Evolutionary conservation across 495 filamentous ascomycete species (phyloP), one percentile per base, ranked within the genome.

Genomic region (Chaetomium cochliodes): DNA sequence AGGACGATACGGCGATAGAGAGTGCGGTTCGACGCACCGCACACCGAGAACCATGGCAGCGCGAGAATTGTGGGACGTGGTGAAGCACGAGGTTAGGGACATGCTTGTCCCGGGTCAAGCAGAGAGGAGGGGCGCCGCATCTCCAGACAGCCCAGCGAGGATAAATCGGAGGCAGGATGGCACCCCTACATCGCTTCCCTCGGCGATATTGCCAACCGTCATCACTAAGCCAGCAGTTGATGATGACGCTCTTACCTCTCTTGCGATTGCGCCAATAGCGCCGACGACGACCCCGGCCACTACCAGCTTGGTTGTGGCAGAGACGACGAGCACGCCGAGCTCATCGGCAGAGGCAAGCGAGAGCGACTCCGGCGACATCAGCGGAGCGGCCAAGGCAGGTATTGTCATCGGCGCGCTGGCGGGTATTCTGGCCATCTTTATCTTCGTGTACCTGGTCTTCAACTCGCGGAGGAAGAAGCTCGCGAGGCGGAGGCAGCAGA

Each of bases 361-460:
- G 54, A 70, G 73, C 33, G 69, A 70, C 39, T 67, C 63, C 41
- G 58, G 68, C 23, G 78, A 63, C 16, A 75, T 88, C 69, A 85
- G 84, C 47, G 77, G 78, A 37, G 90, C 87, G 46, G 88, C 87
- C 46, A 93, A 90, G 70, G 93, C 92, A 26, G 96, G 96, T 60
- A 79, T 97, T 57, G 88, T 87, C 4, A 87, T 96, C 72, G 93
- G 92, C 66, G 84, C 92, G 50, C 67, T 92, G 3, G 84, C 82
- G 13, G 75, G 96, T 37, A 80, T 87, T 42, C 70, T 89, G 16
- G 65, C 91, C 47, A 73, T 88, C 16, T 85, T 74, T 23, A 55
- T 91, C 25, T 75, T 88, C 26, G 80, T 92, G 61, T 87, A 86
- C 73, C 82, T 90, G 67, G 80, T 86, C 65, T 86, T 92, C 76